Evolutionary conservation across 2,329 filamentous ascomycete species (phyloP).

Genomic region (Chalara sp.): DNA sequence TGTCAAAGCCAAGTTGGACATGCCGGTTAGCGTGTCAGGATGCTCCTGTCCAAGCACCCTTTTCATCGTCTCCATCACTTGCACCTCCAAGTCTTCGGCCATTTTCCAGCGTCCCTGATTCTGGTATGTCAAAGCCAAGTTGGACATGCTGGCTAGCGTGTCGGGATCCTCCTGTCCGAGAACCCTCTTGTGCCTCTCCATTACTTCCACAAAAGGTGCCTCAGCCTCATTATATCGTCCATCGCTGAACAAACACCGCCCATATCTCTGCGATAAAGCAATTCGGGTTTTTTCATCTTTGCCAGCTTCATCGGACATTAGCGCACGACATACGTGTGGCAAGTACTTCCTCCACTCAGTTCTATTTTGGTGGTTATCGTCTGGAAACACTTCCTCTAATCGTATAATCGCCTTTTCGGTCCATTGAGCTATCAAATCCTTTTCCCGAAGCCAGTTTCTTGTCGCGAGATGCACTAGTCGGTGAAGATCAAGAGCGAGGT

Average conservation of each 20-base stretch:
- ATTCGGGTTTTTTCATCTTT: neutral
- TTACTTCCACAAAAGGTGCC: neutral
- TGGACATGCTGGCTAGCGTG: conserved; percentile 7
- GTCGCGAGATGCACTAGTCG: neutral
- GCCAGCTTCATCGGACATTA: neutral
- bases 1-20: no score
- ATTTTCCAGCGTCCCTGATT: no score
- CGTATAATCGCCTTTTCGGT: neutral
- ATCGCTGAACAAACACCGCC: conserved; percentile 1
- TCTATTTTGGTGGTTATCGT: conserved; percentile 3
- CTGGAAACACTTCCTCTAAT: conserved; percentile 5
- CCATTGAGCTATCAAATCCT: neutral
- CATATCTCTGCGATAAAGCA: conserved; percentile 24
- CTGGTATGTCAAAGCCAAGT: neutral
- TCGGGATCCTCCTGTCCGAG: conserved; percentile 9
- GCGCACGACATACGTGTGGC: neutral
- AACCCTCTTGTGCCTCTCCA: conserved; percentile 1
- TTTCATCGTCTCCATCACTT: no score
- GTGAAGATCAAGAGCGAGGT: neutral
- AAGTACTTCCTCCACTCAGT: conserved; percentile 5
- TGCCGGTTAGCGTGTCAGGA: no score
- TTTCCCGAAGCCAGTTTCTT: neutral
- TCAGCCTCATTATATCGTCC: conserved; percentile 6
- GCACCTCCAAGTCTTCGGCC: no score
- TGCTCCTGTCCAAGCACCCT: no score